Conservation (phyloP, 2,329 filamentous ascomycete species). For the Diatrype stigma region DNA sequence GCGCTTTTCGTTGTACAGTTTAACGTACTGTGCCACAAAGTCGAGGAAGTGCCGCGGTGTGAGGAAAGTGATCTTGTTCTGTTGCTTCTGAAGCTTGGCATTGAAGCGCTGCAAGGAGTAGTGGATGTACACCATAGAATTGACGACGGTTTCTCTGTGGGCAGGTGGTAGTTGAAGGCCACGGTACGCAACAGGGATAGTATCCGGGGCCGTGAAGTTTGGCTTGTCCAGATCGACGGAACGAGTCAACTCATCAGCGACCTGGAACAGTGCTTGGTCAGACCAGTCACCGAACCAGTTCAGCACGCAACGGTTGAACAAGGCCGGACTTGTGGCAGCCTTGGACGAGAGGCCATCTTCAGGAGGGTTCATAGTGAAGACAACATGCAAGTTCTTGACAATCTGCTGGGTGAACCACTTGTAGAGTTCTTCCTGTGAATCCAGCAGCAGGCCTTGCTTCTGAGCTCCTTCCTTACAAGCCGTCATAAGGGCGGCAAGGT, state of each 20-base stretch:
- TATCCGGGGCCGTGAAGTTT: slow-evolving; percentile 82
- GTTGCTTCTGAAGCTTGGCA: slow-evolving; percentile 79
- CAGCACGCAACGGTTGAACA: slow-evolving; percentile 99
- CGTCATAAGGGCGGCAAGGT: slow-evolving; percentile 97
- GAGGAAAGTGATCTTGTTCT: slow-evolving; percentile 87
- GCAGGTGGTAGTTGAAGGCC: slow-evolving; percentile 79
- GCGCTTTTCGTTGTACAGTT: slow-evolving; percentile 95
- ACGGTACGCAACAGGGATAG: slow-evolving; percentile 87
- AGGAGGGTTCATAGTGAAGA: slow-evolving; percentile 99
- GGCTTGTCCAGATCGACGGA: slow-evolving; percentile 91
- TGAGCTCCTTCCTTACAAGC: slow-evolving; percentile 98
- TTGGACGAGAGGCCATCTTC: slow-evolving; percentile 93
- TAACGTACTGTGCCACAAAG: slow-evolving; percentile 96
- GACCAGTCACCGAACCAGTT: slow-evolving; percentile 99
- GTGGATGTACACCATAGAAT: slow-evolving; percentile 98
- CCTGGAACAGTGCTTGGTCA: slow-evolving; percentile 97
- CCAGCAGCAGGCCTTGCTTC: slow-evolving; percentile 86
- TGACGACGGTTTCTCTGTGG: slow-evolving; percentile 88
- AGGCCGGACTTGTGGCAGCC: slow-evolving; percentile 91
- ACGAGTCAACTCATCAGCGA: slow-evolving; percentile 90
- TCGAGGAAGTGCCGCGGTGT: slow-evolving; percentile 97
- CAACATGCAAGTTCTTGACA: slow-evolving; percentile 96
- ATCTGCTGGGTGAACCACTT: slow-evolving; percentile 99
- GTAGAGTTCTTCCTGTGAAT: slow-evolving; percentile 99
- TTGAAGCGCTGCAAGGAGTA: slow-evolving; percentile 93